These are phyloP conservation scores for Podaxis sp. DNA, from an alignment of 768 basidiomycete species.

Conservation along the genomic window DNA sequence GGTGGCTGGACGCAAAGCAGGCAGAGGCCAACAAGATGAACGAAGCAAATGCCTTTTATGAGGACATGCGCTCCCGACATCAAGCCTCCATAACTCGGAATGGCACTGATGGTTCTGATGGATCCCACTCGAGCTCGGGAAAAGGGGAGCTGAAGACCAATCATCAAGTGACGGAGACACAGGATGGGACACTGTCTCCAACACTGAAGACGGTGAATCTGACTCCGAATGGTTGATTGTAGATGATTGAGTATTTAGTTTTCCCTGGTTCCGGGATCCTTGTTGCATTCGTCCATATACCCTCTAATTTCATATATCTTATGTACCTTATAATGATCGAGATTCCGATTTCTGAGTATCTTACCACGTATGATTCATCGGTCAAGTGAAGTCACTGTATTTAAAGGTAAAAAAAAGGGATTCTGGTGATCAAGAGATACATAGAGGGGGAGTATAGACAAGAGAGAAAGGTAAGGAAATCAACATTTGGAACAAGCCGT, in stretches of 20 bases:
- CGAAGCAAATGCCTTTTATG: constrained; percentile 87
- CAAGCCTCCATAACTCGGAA: constrained; percentile 62
- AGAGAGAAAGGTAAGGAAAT: constrained; percentile 24
- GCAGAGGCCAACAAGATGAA: constrained; percentile 94
- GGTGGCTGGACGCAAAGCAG: constrained; percentile 97
- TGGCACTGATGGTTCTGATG: constrained; percentile 33
- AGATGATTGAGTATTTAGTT: constrained; percentile 33
- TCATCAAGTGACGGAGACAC: constrained; percentile 48
- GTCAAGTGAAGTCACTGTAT: constrained; percentile 10
- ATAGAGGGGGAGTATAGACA: constrained; percentile 19
- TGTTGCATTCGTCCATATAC: constrained; percentile 29
- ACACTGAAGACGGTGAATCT: constrained; percentile 68
- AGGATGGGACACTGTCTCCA: constrained; percentile 75
- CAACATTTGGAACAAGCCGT: constrained; percentile 4
- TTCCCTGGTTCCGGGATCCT: neutral
- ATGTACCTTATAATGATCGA: constrained; percentile 20
- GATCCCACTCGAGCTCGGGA: constrained; percentile 54
- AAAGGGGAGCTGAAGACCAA: constrained; percentile 62
- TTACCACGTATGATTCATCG: neutral
- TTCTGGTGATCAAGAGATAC: constrained; percentile 20
- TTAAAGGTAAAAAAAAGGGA: constrained; percentile 21
- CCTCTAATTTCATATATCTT: constrained; percentile 26
- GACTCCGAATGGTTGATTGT: constrained; percentile 93
- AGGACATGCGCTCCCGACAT: constrained; percentile 78
- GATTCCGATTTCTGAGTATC: neutral